Conservation (phyloP, 2,329 filamentous ascomycete species). For the Fusarium sp. region DNA sequence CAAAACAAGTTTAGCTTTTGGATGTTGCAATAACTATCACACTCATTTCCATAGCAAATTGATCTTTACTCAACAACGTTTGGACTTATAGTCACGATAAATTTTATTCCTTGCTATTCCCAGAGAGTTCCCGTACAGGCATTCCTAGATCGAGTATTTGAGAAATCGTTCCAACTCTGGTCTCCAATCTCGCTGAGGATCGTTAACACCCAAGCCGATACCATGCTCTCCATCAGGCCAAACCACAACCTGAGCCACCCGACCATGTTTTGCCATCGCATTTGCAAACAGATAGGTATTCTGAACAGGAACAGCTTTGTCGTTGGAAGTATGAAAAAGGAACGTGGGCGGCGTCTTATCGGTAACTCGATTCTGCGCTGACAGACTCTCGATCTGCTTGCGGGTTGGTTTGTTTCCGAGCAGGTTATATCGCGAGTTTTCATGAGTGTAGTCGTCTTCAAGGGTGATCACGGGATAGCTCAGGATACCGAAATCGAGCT, state of each 20-base stretch:
- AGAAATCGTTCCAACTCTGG: slow-evolving; percentile 32
- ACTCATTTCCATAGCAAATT: no score
- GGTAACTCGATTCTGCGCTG: slow-evolving; percentile 29
- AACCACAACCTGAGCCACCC: slow-evolving; percentile 22
- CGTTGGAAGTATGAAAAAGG: slow-evolving; percentile 37
- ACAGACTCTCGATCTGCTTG: slow-evolving; percentile 24
- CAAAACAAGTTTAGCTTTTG: no score
- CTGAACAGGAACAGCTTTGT: slow-evolving; percentile 28
- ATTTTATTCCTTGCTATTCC: neutral
- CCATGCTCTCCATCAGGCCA: slow-evolving; percentile 33
- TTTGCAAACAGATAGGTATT: slow-evolving; percentile 32
- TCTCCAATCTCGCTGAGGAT: slow-evolving; percentile 35
- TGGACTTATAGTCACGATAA: neutral
- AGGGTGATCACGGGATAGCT: slow-evolving; percentile 34
- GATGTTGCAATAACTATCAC: no score
- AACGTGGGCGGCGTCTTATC: slow-evolving; percentile 26
- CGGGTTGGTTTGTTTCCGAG: slow-evolving; percentile 18
- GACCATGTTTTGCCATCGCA: slow-evolving; percentile 24
- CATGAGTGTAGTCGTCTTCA: slow-evolving; percentile 30
- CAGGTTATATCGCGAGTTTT: slow-evolving; percentile 32
- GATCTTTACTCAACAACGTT: no score
- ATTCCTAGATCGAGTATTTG: slow-evolving; percentile 29
- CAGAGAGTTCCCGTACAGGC: neutral
- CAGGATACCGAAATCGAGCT: slow-evolving; percentile 36
- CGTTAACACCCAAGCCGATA: slow-evolving; percentile 24